Evolutionary conservation across 345 rosid genomes (phyloP).

Genomic region (Bretschneidera sinensis): DNA sequence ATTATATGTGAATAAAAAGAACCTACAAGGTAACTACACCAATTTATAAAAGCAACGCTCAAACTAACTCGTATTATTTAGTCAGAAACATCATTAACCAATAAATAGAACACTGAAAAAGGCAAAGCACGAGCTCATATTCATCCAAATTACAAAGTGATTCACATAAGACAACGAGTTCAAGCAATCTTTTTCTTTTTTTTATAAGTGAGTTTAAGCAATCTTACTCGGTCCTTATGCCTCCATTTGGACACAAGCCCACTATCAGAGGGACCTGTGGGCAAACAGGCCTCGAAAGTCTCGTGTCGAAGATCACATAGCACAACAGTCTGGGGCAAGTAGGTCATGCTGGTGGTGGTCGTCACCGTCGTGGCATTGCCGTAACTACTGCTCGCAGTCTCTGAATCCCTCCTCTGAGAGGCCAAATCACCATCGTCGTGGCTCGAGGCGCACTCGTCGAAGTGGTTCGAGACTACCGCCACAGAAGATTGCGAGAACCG

Average conservation of each 20-base stretch:
- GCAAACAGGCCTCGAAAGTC: conserved; percentile 66
- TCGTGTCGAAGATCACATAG: conserved; percentile 87
- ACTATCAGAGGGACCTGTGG: conserved; percentile 69
- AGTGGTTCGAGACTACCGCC: conserved; percentile 59
- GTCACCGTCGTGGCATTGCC: conserved; percentile 41
- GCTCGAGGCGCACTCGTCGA: conserved; percentile 47
- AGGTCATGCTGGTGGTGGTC: conserved; percentile 59
- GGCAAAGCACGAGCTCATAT: background rate
- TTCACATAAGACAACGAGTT: background rate
- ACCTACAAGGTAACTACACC: background rate
- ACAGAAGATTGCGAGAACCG: conserved; percentile 80
- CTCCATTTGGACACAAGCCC: conserved; percentile 84
- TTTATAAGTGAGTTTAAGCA: no score
- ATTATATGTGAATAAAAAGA: background rate
- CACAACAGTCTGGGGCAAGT: conserved; percentile 78
- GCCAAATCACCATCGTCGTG: conserved; percentile 41
- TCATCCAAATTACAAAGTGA: background rate
- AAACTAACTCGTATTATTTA: background rate
- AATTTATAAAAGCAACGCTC: background rate
- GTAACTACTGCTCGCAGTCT: conserved; percentile 59
- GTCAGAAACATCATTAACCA: background rate
- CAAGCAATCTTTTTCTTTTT: no score
- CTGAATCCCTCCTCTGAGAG: conserved; percentile 64
- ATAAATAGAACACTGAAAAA: background rate
- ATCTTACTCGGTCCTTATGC: conserved; percentile 85